Conservation (phyloP, 2,329 filamentous ascomycete genomes). For the Erysiphe pulchra region DNA sequence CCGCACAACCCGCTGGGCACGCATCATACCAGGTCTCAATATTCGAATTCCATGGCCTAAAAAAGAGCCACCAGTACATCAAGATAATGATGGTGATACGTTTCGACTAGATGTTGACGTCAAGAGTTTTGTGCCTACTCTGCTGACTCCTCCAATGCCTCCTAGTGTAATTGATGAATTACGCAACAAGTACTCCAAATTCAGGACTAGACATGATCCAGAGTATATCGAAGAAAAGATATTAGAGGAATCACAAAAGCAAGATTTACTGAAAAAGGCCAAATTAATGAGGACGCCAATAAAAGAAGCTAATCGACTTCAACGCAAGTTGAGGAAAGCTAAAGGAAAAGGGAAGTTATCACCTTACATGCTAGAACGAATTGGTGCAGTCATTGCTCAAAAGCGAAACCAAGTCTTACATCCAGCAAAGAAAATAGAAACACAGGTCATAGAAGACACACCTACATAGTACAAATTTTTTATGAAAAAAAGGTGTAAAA, state of each 20-base stretch:
- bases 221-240: conserved; percentile 43
- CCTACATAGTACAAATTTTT: conserved; percentile 1
- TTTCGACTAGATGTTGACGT: conserved; percentile 49
- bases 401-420: conserved; percentile 4
- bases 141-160: conserved; percentile 59
- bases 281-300: conserved; percentile 12
- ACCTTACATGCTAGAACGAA: conserved; percentile 11
- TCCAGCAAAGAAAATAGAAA: background rate
- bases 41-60: conserved; percentile 55
- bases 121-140: conserved; percentile 50
- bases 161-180: conserved; percentile 59
- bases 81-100: conserved; percentile 42
- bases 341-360: conserved; percentile 12
- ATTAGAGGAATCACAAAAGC: conserved; percentile 25
- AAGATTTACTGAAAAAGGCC: conserved; percentile 9
- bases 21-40: conserved; percentile 45
- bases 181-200: conserved; percentile 56
- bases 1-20: conserved; percentile 23
- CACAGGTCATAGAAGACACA: background rate
- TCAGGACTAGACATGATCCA: conserved; percentile 55
- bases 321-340: conserved; percentile 9
- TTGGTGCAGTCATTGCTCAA: conserved; percentile 12
- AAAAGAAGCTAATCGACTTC: conserved; percentile 10
- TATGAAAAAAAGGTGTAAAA: conserved; percentile 1
- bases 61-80: conserved; percentile 20